Conservation (phyloP, 495 filamentous ascomycete species). For the Viridothelium virens region DNA sequence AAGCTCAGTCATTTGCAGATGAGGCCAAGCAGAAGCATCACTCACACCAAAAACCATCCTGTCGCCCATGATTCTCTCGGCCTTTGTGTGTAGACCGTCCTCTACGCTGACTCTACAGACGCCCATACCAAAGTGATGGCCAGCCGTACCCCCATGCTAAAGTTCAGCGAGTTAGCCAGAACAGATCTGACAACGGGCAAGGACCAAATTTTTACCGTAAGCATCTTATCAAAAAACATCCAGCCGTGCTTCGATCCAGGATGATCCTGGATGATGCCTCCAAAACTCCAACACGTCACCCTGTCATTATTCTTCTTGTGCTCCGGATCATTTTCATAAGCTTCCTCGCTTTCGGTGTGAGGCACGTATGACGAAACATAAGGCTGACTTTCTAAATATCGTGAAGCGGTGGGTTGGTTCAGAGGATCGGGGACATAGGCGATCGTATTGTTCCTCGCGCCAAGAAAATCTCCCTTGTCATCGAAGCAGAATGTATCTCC, state of each 20-base stretch:
- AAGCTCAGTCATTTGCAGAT: background rate
- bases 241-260: background rate
- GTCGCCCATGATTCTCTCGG: conserved; percentile 3
- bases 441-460: conserved; percentile 19
- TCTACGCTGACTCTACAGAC: conserved; percentile 2
- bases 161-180: background rate
- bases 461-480: conserved; percentile 14
- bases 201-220: background rate
- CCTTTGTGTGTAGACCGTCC: background rate
- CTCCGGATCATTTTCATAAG: conserved; percentile 1
- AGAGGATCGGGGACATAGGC: conserved; percentile 8
- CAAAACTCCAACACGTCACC: conserved; percentile 9
- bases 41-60: conserved; percentile 1
- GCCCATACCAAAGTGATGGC: conserved; percentile 7
- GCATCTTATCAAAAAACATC: conserved; percentile 9
- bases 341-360: conserved; percentile 3
- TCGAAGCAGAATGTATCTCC: conserved; percentile 21
- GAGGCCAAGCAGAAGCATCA: background rate
- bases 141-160: conserved; percentile 4
- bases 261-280: conserved; percentile 4
- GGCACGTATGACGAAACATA: background rate
- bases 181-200: background rate
- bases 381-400: conserved; percentile 10
- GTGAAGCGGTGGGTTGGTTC: conserved; percentile 3
- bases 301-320: conserved; percentile 6